phyloP scores from a whole-genome alignment of 805 yeast species.

The Ogataea parapolymorpha region DNA sequence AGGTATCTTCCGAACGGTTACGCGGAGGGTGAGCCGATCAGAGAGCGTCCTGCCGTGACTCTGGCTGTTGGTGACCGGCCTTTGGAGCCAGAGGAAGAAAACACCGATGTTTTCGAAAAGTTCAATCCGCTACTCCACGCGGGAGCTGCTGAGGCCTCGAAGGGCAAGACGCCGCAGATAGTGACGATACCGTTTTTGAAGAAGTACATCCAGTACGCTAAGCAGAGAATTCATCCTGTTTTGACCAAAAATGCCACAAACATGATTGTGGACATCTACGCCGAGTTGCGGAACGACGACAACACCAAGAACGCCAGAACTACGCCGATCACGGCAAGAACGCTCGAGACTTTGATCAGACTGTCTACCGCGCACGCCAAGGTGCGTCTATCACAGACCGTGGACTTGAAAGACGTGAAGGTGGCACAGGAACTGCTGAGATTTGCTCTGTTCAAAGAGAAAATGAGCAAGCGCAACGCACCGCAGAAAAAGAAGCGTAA shows the following conservation, averaged over 20 bases:
- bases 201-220: constrained; percentile 92
- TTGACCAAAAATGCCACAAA: constrained; percentile 74
- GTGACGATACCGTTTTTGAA: constrained; percentile 82
- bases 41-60: constrained; percentile 68
- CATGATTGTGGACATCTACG: constrained; percentile 74
- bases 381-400: constrained; percentile 75
- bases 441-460: constrained; percentile 80
- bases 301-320: constrained; percentile 64
- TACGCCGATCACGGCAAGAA: constrained; percentile 97
- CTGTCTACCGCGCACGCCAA: constrained; percentile 95
- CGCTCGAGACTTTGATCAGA: constrained; percentile 92
- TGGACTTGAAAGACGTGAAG: constrained; percentile 73
- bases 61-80: constrained; percentile 76
- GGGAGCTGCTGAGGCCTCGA: constrained; percentile 53
- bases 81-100: constrained; percentile 42
- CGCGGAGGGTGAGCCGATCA: constrained; percentile 88
- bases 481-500: constrained; percentile 38
- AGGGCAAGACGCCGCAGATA: constrained; percentile 41
- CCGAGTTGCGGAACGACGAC: constrained; percentile 76
- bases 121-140: constrained; percentile 80
- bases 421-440: constrained; percentile 84
- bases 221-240: constrained; percentile 79
- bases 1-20: constrained; percentile 84
- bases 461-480: constrained; percentile 32
- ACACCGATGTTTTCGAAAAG: constrained; percentile 75